Percentiles rank a stretch among this genome's conserved stretches.
These are phyloP conservation scores for Tulasnella sp. DNA, from an alignment of 768 basidiomycete species.

Conservation along the genomic window DNA sequence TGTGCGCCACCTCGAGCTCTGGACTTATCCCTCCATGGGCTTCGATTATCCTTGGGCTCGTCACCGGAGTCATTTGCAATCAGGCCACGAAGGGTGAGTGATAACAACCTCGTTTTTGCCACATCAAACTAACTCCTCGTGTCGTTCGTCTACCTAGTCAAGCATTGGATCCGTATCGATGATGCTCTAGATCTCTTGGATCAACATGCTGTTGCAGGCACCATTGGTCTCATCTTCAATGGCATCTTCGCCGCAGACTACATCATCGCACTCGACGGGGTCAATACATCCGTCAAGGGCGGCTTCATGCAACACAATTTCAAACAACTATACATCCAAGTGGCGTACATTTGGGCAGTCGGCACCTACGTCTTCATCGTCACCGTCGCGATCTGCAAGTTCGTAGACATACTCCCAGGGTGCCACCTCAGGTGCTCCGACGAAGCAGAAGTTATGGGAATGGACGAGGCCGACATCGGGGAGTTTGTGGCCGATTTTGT, in stretches of 20 bases:
- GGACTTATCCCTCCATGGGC: slow-evolving; percentile 74
- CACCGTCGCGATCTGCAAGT: slow-evolving; percentile 50
- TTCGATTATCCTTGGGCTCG: slow-evolving; percentile 60
- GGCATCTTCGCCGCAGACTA: slow-evolving; percentile 61
- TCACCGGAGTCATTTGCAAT: slow-evolving; percentile 66
- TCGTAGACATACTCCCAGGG: slow-evolving; percentile 47
- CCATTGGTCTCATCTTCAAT: slow-evolving; percentile 61
- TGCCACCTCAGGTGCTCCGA: slow-evolving; percentile 43
- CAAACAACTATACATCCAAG: slow-evolving; percentile 69
- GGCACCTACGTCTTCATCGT: slow-evolving; percentile 43
- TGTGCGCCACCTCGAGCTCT: slow-evolving; percentile 80
- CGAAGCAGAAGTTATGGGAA: slow-evolving; percentile 50
- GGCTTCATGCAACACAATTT: slow-evolving; percentile 68
- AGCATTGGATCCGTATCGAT: slow-evolving; percentile 60
- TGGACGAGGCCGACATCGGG: slow-evolving; percentile 53
- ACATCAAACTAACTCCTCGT: slow-evolving; percentile 9
- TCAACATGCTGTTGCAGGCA: slow-evolving; percentile 81
- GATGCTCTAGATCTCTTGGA: slow-evolving; percentile 90
- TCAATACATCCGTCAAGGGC: slow-evolving; percentile 42
- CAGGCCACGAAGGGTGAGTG: slow-evolving; percentile 68
- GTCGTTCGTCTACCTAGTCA: slow-evolving; percentile 36
- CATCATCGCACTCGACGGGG: slow-evolving; percentile 59
- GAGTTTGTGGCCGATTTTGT: slow-evolving; percentile 23
- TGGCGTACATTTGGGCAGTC: slow-evolving; percentile 50
- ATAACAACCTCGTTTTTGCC: background rate